Conservation (phyloP, 371 early-diverging fungal genomes). For the Fennellomyces sp. region DNA sequence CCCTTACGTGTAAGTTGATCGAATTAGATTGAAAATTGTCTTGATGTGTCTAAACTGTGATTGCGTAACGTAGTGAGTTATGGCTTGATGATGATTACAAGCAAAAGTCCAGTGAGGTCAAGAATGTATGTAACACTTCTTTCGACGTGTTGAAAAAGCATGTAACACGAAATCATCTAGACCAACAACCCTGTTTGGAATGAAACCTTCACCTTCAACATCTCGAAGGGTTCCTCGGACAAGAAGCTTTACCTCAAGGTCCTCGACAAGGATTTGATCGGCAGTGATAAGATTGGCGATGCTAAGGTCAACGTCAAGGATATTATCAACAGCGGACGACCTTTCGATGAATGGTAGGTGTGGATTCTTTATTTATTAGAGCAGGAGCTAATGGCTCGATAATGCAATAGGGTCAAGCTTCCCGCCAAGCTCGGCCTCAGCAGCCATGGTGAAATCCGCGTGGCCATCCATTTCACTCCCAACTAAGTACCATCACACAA, state of each 20-base stretch:
- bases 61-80: slow-evolving; percentile 22
- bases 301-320: slow-evolving; percentile 24
- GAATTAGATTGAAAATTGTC: background rate
- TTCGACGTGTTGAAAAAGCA: background rate
- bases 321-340: slow-evolving; percentile 26
- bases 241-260: slow-evolving; percentile 40
- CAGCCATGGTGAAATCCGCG: slow-evolving; percentile 45
- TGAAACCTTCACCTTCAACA: slow-evolving; percentile 19
- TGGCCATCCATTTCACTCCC: slow-evolving; percentile 30
- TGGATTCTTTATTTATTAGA: too few relatives aligned
- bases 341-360: slow-evolving; percentile 33
- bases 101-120: slow-evolving; percentile 31
- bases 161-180: background rate
- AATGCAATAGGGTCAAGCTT: slow-evolving; percentile 35
- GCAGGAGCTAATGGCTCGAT: background rate
- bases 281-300: slow-evolving; percentile 46
- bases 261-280: slow-evolving; percentile 37
- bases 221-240: slow-evolving; percentile 11
- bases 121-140: background rate
- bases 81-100: slow-evolving; percentile 44
- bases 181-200: slow-evolving; percentile 21
- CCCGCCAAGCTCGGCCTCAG: slow-evolving; percentile 41
- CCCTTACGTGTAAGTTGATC: slow-evolving; percentile 11
- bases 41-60: background rate
- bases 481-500: too few relatives aligned